Base-by-base conservation (phyloP, 2,329 filamentous ascomycete species). In the Aspergillus novofumigatus region DNA sequence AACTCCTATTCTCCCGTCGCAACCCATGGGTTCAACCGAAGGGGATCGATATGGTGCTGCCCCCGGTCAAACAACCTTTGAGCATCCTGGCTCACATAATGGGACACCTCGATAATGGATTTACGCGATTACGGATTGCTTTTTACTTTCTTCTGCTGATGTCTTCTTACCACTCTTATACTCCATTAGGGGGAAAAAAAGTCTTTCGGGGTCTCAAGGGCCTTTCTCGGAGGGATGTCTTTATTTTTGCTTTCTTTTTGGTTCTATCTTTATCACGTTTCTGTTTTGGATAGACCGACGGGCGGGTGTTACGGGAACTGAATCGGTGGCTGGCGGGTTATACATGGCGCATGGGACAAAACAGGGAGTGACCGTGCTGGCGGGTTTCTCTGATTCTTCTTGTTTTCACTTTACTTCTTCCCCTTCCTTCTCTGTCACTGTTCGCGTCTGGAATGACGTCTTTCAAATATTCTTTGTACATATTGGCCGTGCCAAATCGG, bases 1-100 rank as follows among this genome's bases (percentile, higher is more conserved):
- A 23, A 72, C 71, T 25, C 68, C 72, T 11, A 69, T 74, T 45
- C 64, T 74, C 49, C 71, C 71, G 32, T 74, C 71, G 41, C 71
- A 74, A 54, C 62, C 64, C 14, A 68, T 73, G 57, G 64, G 57
- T 54, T 52, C 62, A 20, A 67, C 64, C 29, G 70, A 72, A 55
- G 62, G 64, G 49, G 70, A 72, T 61, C 69, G 70, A 57, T 72
- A 67, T 62, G 65, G 67, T 57, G 55, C 67, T 35, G 59, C 62
- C 47, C 59, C 68, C 49, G 67, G 64, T 42, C 63, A 67, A 49
- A 45, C 63, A 28, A 59, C 62, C 50, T 72, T 67, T 60, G 69
- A 72, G 41, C 68, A 66, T 51, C 62, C 70, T 41, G 68, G 62
- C 45, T 72, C 71, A 53, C 53, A 65, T 38, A 68, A 68, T 62